Base-by-base conservation (phyloP, 768 basidiomycete genomes). In the Terana coerulea region DNA sequence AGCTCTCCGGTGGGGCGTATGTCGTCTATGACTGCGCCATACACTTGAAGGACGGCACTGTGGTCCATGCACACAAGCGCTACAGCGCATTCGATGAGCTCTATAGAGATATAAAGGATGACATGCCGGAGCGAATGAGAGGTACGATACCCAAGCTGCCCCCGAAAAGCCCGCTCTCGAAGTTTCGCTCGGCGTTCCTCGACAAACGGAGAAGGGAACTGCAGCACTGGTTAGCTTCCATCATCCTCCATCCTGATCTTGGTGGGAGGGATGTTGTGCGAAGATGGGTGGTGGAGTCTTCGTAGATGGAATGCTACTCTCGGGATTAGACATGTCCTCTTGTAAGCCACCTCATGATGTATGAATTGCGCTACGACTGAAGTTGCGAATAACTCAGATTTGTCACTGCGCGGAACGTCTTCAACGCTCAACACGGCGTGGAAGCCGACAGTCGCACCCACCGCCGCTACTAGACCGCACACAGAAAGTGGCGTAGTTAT, bases 21-120 rank as follows among this genome's bases (percentile, higher is more conserved):
- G 71, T 86, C 46, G 86, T 86, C 9, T 88, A 86, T 59, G 85
- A 88, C 55, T 84, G 83, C 58, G 81, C 75, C 7, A 81, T 89
- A 47, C 77, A 72, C 24, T 87, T 84, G 0, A 83, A 80, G 64
- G 83, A 85, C 75, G 79, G 80, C 10, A 84, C 82, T 2, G 74
- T 68, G 15, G 83, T 88, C 29, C 85, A 86, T 51, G 75, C 74
- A 2, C 78, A 83, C 53, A 86, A 82, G 62, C 76, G 85, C 19
- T 88, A 87, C 63, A 82, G 73, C 21, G 81, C 79, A 3, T 88
- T 89, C 60, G 77, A 74, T 3, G 67, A 79, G 42, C 73, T 89
- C 6, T 69, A 80, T 34, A 54, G 61, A 11, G 64, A 70, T 1
- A 71, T 89, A 2, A 69, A 72, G 14, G 71, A 69, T 11, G 75